Base-by-base conservation (phyloP, 164 flowering plant genomes). In the Warburgia ugandensis region DNA sequence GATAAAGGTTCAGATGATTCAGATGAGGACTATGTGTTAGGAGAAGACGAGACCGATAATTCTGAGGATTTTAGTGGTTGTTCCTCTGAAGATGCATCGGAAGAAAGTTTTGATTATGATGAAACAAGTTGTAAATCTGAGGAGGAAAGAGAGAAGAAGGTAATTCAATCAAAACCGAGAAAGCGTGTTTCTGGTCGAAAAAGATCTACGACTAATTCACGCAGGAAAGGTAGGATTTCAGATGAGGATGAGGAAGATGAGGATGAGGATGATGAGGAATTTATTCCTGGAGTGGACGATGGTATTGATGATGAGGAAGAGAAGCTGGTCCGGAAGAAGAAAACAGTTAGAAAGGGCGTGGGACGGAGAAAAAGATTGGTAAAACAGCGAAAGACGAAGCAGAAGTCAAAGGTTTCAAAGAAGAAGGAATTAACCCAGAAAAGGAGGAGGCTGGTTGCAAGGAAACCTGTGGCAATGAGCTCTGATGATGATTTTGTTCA, bases 21-120 rank as follows among this genome's bases (percentile, higher is more conserved):
- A 1, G 98, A 92, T 63, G 94, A 86, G 71, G 98, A 92, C 70
- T 86, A 75, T 56, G 77, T 77, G 49, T 65, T 76, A 19, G 76
- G 61, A 44, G 78, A 70, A 23, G 86, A 75, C 44, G 89, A 73
- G 32, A 14, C 13, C 1, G 54, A 47, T 9, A 77, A 66, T 26
- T 74, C 56, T 10, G 80, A 72, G 43, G 81, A 70, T 9, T 68
- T 59, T 33, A 53, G 52, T 32, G 67, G 55, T 32, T 70, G 65
- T 10, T 50, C 73, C 31, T 79, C 72, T 33, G 77, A 50, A 14
- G 54, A 68, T 51, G 69, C 61, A 23, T 73, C 76, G 0, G 83
- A 78, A 20, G 88, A 74, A 16, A 58, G 73, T 50, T 58, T 68
- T 26, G 74, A 43, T 44, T 50, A 33, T 4, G 14, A 9, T 28